Evolutionary conservation across 1,284 basidiomycete genomes (phyloP), one percentile per base, ranked within the genome.

Genomic region (Dichomitus squalens): DNA sequence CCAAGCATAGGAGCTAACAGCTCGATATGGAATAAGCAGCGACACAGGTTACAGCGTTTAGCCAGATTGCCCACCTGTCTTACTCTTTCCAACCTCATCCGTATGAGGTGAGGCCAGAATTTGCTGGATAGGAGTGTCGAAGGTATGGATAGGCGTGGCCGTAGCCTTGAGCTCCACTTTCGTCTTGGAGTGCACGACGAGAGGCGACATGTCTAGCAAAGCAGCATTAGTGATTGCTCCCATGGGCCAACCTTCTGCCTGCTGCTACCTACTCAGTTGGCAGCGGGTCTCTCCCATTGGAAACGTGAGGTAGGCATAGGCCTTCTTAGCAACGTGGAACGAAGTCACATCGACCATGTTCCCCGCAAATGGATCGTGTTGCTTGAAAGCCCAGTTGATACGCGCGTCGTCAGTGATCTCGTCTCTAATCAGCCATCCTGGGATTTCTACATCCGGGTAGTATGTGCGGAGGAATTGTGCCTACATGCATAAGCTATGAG

Each of bases 361-460:
- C 20, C 86, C 86, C 2, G 69, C 56, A 41, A 78, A 79, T 18
- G 86, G 83, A 66, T 91, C 82, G 52, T 85, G 87, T 16, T 58
- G 54, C 27, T 73, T 61, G 8, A 80, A 66, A 12, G 69, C 62
- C n/a, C 67, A 69, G 29, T 65, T 58, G 41, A 73, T 54, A 35
- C 66, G 71, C 11, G 75, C 73, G 46, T 86, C 83, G 47, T 75
- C 72, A 23, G 74, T 70, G 14, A 90, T 71, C 57, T 84, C 76
- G 20, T 82, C 78, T 49, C 81, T 72, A 44, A 92, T 78, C 25
- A 92, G 71, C 27, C 89, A 84, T 29, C 79, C 72, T 7, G 87
- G 74, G 31, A 92, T 75, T 58, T 90, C 86, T n/a, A 86, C 77
- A 59, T 92, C 88, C 2, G 90, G 87, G 58, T 87, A 79, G 69